Evolutionary conservation across 805 yeast species (phyloP), one percentile per base, ranked within the genome.

Genomic region (Starmerella roubikii): DNA sequence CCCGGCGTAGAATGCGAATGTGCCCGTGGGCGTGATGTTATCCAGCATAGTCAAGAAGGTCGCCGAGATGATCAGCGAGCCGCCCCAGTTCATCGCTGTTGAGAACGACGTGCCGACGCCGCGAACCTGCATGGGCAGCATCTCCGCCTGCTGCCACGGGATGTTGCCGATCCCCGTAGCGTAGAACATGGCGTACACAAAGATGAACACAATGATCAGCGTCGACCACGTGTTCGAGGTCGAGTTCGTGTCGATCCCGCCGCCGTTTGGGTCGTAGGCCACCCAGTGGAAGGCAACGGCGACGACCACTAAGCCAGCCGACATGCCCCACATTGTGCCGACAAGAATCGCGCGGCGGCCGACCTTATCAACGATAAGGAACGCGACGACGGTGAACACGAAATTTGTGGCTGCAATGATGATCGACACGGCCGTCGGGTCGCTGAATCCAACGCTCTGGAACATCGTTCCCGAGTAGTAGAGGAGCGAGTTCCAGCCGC

Each of bases 71-170:
- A 82, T 78, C 51, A 88, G 65, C 19, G 94, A 84, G 37, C 97
- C 97, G 5, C 84, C 74, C 98, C 98, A 88, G 64, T 88, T 88
- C 32, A 86, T 76, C 13, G 91, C 88, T 11, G 96, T 83, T 2
- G 95, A 85, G 53, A 74, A 78, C 42, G 94, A 82, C 9, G 85
- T 76, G 44, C 97, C 97, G 34, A 84, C 69, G 42, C 94, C 93
- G 58, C 98, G 75, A 25, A 88, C 95, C 45, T 76, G 72, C 67
- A 86, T 94, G 26, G 96, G 91, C 64, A 91, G 85, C 54, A 88
- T 65, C 61, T 88, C 98, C 41, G 88, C 79, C 56, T 91, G 96
- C 57, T 88, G 94, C 98, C 98, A 88, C 40, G 97, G 96, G 39
- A 84, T 91, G 59, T 88, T 86, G 62, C 98, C 98, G 50, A 86